Evolutionary conservation across 2,329 filamentous ascomycete genomes (phyloP).

Genomic region (Pseudonectria buxi): DNA sequence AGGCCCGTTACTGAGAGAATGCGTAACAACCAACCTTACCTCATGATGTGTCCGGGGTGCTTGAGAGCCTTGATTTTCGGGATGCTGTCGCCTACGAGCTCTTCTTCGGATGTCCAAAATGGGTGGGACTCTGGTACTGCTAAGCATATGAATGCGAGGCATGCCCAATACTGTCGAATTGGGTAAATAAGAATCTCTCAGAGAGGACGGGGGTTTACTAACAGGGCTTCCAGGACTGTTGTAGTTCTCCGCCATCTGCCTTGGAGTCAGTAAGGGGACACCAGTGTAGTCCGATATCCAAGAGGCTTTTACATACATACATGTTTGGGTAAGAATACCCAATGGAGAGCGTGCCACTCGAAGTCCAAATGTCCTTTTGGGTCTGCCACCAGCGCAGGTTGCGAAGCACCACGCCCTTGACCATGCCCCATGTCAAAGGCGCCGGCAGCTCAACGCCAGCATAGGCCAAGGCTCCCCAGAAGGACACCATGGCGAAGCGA

Average conservation of each 20-base stretch:
- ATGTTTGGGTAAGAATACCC: conserved; percentile 76
- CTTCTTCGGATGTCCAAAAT: conserved; percentile 66
- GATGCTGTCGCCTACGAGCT: conserved; percentile 50
- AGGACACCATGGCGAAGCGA: conserved; percentile 78
- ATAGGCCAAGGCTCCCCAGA: conserved; percentile 73
- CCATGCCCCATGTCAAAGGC: conserved; percentile 70
- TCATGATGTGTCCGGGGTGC: conserved; percentile 68
- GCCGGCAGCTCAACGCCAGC: conserved; percentile 65
- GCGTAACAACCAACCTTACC: conserved; percentile 23
- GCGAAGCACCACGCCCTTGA: conserved; percentile 67
- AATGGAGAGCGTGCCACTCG: conserved; percentile 67
- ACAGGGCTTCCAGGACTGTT: conserved; percentile 65
- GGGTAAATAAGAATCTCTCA: too few species aligned
- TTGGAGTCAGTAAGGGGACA: conserved; percentile 10
- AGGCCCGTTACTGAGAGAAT: background rate
- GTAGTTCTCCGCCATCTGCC: conserved; percentile 70
- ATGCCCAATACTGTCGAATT: conserved; percentile 64
- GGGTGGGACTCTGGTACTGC: conserved; percentile 63
- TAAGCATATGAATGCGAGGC: conserved; percentile 68
- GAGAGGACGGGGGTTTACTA: conserved; percentile 31
- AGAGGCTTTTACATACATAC: conserved; percentile 40
- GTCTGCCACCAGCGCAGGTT: conserved; percentile 76
- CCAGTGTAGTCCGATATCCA: background rate
- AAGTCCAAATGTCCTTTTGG: conserved; percentile 66
- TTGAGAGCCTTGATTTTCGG: conserved; percentile 53